Percentiles rank a stretch among this genome's conserved stretches.
These are phyloP conservation scores for Ophiostoma sp. DNA, from an alignment of 2,329 filamentous ascomycete species.

Conservation along the genomic window DNA sequence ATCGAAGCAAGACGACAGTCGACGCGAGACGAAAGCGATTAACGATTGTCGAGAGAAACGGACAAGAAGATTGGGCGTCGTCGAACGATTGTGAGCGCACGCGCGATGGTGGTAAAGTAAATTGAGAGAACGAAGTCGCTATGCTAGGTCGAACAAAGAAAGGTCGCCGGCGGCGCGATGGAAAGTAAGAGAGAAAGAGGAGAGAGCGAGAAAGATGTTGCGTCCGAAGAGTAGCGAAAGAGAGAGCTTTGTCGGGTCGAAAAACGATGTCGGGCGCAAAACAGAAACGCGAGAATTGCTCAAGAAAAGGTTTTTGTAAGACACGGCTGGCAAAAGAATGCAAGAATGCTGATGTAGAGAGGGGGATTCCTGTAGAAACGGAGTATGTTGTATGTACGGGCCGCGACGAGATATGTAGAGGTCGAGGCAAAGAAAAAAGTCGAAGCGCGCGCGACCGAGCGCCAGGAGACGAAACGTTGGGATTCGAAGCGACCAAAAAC, in stretches of 20 bases:
- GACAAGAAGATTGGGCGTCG: neutral
- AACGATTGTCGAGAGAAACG: neutral
- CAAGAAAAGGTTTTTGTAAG: neutral
- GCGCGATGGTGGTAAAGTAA: neutral
- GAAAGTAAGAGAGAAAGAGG: neutral
- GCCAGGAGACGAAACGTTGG: slow-evolving; percentile 15
- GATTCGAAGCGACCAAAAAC: slow-evolving; percentile 6
- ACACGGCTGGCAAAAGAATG: slow-evolving; percentile 1
- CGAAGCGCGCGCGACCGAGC: slow-evolving; percentile 24
- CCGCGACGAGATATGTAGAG: neutral
- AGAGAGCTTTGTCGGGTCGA: slow-evolving; percentile 1
- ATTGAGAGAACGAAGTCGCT: neutral
- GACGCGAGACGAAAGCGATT: neutral
- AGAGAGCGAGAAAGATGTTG: neutral
- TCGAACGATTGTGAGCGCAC: neutral
- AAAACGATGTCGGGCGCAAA: neutral
- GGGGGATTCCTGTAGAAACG: neutral
- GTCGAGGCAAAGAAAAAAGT: neutral
- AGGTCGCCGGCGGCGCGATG: neutral
- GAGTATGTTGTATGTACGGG: neutral
- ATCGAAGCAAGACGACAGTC: neutral
- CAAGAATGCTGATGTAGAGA: neutral
- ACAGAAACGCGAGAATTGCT: neutral
- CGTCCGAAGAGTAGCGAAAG: neutral
- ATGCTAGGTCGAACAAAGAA: neutral